phyloP scores from a whole-genome alignment of 2,329 filamentous ascomycete genomes.

The Epicoccum nigrum region DNA sequence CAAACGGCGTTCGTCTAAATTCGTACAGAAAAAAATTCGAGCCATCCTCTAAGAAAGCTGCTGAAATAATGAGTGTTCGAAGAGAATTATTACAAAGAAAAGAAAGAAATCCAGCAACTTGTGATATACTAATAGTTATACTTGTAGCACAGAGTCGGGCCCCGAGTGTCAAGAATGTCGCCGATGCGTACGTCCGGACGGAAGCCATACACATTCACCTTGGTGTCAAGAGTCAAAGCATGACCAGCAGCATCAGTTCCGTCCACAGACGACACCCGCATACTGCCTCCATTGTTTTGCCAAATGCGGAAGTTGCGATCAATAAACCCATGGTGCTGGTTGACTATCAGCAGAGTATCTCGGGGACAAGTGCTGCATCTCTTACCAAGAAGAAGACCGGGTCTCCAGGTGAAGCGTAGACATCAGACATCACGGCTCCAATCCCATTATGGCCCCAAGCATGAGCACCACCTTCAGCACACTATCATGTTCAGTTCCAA shows the following conservation, averaged over 20 bases:
- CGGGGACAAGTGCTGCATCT: background rate
- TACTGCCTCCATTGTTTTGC: slow-evolving; percentile 27
- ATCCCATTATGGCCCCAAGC: slow-evolving; percentile 47
- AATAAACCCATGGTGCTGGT: slow-evolving; percentile 54
- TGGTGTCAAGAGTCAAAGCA: slow-evolving; percentile 36
- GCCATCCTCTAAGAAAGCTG: too few relatives aligned
- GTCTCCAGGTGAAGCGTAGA: slow-evolving; percentile 42
- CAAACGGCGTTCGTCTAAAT: too few relatives aligned
- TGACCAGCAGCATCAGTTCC: slow-evolving; percentile 46
- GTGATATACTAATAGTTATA: slow-evolving; percentile 38
- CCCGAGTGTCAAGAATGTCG: slow-evolving; percentile 38
- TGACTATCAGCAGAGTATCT: background rate
- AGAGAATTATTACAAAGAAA: slow-evolving; percentile 1
- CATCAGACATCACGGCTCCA: slow-evolving; percentile 43
- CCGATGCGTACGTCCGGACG: slow-evolving; percentile 34
- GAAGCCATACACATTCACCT: slow-evolving; percentile 35
- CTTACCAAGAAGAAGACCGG: slow-evolving; percentile 52
- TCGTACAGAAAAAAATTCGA: too few relatives aligned
- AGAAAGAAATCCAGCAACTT: background rate
- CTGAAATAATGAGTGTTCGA: too few relatives aligned
- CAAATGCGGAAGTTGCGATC: slow-evolving; percentile 59
- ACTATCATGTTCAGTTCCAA: background rate
- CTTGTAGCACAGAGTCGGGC: slow-evolving; percentile 39
- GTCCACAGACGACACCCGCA: slow-evolving; percentile 41
- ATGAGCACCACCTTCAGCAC: slow-evolving; percentile 40